These are phyloP conservation scores for Forsythia viridissima DNA, from an alignment of 257 asterid genomes.

Conservation along the genomic window DNA sequence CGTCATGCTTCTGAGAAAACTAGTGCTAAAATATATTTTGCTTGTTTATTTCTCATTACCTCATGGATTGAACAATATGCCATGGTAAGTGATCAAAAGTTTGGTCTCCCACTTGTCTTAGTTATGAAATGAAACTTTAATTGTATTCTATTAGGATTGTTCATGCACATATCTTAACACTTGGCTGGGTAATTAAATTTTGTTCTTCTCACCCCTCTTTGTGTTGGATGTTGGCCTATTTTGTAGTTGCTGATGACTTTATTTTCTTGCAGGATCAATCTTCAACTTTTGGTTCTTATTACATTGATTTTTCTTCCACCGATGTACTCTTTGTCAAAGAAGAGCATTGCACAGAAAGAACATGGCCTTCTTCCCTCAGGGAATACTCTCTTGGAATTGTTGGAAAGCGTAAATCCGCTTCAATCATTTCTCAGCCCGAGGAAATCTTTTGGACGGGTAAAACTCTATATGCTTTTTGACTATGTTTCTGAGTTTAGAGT, in stretches of 20 bases:
- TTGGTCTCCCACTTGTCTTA: conserved; percentile 7
- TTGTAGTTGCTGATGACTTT: conserved; percentile 1
- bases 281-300: conserved; percentile 43
- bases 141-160: background rate
- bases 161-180: background rate
- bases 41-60: background rate
- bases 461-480: background rate
- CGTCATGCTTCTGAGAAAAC: conserved; percentile 13
- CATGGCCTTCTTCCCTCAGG: conserved; percentile 58
- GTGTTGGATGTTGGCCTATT: background rate
- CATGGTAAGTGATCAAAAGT: background rate
- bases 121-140: background rate
- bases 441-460: conserved; percentile 56
- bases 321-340: conserved; percentile 34
- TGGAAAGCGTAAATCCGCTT: conserved; percentile 46
- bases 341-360: conserved; percentile 29
- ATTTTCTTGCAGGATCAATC: conserved; percentile 63
- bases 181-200: background rate
- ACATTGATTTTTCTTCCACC: conserved; percentile 36
- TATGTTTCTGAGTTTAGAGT: background rate
- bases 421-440: conserved; percentile 42
- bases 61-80: conserved; percentile 2
- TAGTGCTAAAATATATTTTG: background rate
- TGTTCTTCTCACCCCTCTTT: background rate
- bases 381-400: conserved; percentile 46